Evolutionary conservation across 75 land plant genomes (phyloP).

Genomic region (Sequoia sempervirens): DNA sequence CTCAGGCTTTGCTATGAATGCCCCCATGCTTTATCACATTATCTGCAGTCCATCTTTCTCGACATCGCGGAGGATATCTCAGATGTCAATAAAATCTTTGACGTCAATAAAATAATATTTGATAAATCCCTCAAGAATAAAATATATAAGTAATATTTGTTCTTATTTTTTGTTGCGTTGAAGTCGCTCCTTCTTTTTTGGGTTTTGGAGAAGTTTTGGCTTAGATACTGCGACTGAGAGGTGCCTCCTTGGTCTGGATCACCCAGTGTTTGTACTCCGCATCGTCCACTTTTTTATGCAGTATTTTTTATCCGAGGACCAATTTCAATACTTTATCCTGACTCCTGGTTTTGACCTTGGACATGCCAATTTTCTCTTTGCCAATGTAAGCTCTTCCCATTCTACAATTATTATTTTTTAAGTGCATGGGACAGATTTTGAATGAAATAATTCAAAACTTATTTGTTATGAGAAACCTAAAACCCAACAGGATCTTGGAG

Average conservation of each 20-base stretch:
- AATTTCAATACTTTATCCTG: too few relatives aligned
- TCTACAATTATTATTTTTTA: too few relatives aligned
- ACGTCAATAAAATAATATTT: background rate
- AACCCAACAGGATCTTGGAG: background rate
- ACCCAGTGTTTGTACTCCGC: too few relatives aligned
- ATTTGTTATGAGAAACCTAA: background rate
- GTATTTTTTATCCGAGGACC: too few relatives aligned
- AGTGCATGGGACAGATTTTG: too few relatives aligned
- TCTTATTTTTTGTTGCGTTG: background rate
- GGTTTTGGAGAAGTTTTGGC: background rate
- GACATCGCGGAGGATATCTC: background rate
- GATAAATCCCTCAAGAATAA: background rate
- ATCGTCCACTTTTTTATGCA: too few relatives aligned
- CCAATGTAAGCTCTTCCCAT: too few relatives aligned
- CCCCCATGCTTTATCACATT: background rate
- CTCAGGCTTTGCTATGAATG: background rate
- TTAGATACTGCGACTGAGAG: background rate
- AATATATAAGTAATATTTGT: background rate
- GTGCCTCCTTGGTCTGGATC: too few relatives aligned
- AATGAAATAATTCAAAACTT: too few relatives aligned
- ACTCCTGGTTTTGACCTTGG: too few relatives aligned
- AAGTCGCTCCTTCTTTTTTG: background rate
- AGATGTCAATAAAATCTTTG: background rate
- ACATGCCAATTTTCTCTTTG: too few relatives aligned
- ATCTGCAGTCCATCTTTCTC: background rate